Percentiles rank a stretch among this genome's conserved stretches.
phyloP scores from a whole-genome alignment of 345 rosid species.

The Arabidopsis arenosa region DNA sequence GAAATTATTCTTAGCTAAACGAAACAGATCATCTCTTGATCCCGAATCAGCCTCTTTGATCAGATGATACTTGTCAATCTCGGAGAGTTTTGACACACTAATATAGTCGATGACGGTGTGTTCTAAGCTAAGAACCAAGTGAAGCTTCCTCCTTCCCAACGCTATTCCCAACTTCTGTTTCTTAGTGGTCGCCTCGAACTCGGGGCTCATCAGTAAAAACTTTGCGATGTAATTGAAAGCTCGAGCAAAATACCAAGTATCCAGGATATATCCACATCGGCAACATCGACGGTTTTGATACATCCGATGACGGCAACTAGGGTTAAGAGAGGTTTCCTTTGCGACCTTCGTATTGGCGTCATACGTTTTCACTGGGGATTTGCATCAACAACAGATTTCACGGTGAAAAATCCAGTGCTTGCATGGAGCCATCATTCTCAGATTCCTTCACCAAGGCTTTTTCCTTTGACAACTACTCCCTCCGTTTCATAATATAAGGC shows the following conservation, averaged over 20 bases:
- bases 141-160: conserved; percentile 23
- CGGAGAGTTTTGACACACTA: too few relatives aligned
- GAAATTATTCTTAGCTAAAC: too few relatives aligned
- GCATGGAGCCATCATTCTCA: neutral
- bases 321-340: neutral
- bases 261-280: conserved; percentile 16
- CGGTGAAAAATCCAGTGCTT: neutral
- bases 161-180: conserved; percentile 4
- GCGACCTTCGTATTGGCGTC: neutral
- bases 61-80: too few relatives aligned
- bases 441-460: neutral
- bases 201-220: conserved; percentile 5
- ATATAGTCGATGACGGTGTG: too few relatives aligned
- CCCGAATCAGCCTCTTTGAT: too few relatives aligned
- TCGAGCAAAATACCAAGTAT: neutral
- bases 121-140: conserved; percentile 32
- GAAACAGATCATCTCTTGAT: too few relatives aligned
- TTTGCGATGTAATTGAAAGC: conserved; percentile 18
- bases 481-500: too few relatives aligned
- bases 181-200: conserved; percentile 13
- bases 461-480: neutral
- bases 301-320: conserved; percentile 10
- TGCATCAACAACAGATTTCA: conserved; percentile 16
- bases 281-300: conserved; percentile 7
- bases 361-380: neutral